Base-by-base conservation (phyloP, 495 filamentous ascomycete species). In the Penicillium subrubescens region DNA sequence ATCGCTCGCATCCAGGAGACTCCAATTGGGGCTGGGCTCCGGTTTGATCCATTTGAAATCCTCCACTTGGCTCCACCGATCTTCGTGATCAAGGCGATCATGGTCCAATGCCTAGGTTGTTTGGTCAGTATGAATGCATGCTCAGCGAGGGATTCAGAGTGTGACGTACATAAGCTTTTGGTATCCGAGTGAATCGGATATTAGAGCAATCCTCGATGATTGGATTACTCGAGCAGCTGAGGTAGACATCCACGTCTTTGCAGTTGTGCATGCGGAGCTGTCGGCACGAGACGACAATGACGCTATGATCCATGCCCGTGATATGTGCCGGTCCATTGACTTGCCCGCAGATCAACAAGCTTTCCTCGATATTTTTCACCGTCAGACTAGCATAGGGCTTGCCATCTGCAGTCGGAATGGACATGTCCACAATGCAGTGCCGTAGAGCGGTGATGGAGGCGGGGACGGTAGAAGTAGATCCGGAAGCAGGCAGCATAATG, bases 41-140 rank as follows among this genome's bases (percentile, higher is more conserved):
- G 84, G 80, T 75, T 93, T 96, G 64, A 97, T 83, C 96, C 96
- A 98, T 75, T 96, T 95, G 81, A 99, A 99, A 69, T 99, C 95
- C 70, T 97, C 92, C 15, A 99, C 89, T 70, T 96, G 87, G 68
- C 92, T 86, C 90, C 92, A 99, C 62, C 88, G 82, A 74, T 95
- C 93, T 60, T 75, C 65, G 23, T 67, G 60, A 27, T 80, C 74
- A 12, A 67, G 70, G 33, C 73, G 72, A 61, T 81, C 77, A 44
- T 78, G 75, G 29, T 78, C 65, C 52, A 82, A 64, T 12, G 77
- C 71, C 75, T 83, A 53, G 0, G 51, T n/a, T 15, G n/a, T 14
- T 31, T 5, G 25, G 12, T 61, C n/a, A 39, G 50, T 58, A 59
- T 23, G 31, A 8, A 35, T 15, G 25, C 25, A 21, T 19, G 14